Percentiles rank a stretch among this genome's conserved stretches.
Conservation (phyloP, 257 asterid genomes). For the Haberlea rhodopensis region DNA sequence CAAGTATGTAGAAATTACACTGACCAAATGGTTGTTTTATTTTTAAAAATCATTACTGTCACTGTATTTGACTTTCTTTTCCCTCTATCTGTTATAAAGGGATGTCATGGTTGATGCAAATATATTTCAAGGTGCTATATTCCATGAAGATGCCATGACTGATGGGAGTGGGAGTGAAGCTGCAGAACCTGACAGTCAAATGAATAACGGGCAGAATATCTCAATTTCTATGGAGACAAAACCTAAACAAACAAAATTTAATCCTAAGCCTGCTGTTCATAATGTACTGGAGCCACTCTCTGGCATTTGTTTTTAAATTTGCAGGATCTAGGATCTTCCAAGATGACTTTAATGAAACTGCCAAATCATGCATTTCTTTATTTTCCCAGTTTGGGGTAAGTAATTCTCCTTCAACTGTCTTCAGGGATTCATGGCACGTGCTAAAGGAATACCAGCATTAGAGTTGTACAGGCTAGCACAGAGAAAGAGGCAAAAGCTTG, state of each 20-base stretch:
- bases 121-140: conserved; percentile 99
- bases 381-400: conserved; percentile 10
- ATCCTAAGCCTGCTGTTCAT: conserved; percentile 90
- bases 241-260: conserved; percentile 49
- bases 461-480: conserved; percentile 96
- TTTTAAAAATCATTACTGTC: conserved; percentile 33
- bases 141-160: conserved; percentile 65
- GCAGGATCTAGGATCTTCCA: conserved; percentile 10
- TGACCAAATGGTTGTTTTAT: conserved; percentile 27
- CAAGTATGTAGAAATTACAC: conserved; percentile 52
- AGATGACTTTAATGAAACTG: conserved; percentile 5
- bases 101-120: conserved; percentile 99
- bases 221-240: conserved; percentile 41
- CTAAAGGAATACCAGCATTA: conserved; percentile 96
- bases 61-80: conserved; percentile 54
- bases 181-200: conserved; percentile 37
- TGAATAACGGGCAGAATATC: conserved; percentile 43
- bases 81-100: conserved; percentile 73
- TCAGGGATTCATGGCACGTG: conserved; percentile 99
- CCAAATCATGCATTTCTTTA: conserved; percentile 19
- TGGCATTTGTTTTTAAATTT: conserved; percentile 24
- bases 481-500: conserved; percentile 80
- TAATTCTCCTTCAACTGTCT: conserved; percentile 24
- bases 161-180: conserved; percentile 45
- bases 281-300: conserved; percentile 50